Percentiles rank a stretch among this genome's conserved stretches.
phyloP scores from a whole-genome alignment of 306 rosid species.

The Mimosa bimucronata region DNA sequence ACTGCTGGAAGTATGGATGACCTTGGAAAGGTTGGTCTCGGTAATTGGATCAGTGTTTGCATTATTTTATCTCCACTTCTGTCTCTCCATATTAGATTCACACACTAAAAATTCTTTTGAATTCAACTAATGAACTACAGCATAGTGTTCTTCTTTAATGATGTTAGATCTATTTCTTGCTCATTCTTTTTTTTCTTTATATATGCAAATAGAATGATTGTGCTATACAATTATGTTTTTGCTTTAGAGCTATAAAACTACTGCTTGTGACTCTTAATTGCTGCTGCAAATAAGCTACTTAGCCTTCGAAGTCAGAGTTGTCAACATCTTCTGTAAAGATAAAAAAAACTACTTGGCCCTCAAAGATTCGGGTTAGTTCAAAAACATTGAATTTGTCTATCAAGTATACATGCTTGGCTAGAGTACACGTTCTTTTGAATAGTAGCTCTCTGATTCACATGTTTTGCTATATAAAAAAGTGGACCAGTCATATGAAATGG shows the following conservation, averaged over 20 bases:
- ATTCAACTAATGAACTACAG: neutral
- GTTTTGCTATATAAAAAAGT: constrained; percentile 40
- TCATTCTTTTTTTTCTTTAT: neutral
- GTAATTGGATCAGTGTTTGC: constrained; percentile 30
- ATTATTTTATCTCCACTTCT: neutral
- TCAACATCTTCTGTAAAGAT: no score
- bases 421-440: neutral
- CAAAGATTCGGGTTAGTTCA: neutral
- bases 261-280: constrained; percentile 14
- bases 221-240: neutral
- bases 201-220: neutral
- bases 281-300: neutral
- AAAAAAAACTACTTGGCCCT: no score
- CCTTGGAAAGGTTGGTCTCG: constrained; percentile 68
- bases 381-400: neutral
- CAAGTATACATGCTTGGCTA: neutral
- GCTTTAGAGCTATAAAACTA: constrained; percentile 11
- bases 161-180: constrained; percentile 22
- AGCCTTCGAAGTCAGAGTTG: no score
- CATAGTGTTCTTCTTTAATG: constrained; percentile 14
- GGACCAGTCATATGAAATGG: constrained; percentile 43
- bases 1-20: constrained; percentile 45
- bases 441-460: constrained; percentile 53
- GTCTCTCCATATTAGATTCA: no score
- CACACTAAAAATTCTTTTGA: neutral